These are phyloP conservation scores for Yarrowia alimentaria DNA, from an alignment of 805 yeast genomes.

Conservation along the genomic window DNA sequence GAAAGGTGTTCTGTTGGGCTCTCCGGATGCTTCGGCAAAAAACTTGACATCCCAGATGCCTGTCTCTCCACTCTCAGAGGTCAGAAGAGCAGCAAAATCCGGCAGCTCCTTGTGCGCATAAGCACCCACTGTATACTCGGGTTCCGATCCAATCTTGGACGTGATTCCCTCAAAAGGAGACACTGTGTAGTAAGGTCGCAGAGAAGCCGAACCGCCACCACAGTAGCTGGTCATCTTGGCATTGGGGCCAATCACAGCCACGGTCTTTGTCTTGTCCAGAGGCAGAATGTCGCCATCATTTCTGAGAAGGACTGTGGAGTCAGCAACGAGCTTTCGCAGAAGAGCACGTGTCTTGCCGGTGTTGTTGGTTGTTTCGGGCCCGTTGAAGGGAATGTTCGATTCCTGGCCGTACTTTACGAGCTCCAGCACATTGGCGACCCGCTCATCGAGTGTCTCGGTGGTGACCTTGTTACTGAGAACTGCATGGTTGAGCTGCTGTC, in stretches of 20 bases:
- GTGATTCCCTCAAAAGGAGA: constrained; percentile 11
- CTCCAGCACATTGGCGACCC: constrained; percentile 49
- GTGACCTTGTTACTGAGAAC: constrained; percentile 46
- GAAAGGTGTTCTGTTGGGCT: constrained; percentile 26
- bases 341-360: constrained; percentile 48
- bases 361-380: constrained; percentile 45
- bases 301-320: constrained; percentile 56
- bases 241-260: constrained; percentile 60
- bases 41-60: constrained; percentile 28
- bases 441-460: constrained; percentile 46
- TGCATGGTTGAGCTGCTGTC: constrained; percentile 45
- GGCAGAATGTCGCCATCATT: constrained; percentile 53
- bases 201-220: constrained; percentile 65
- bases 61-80: constrained; percentile 25
- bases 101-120: constrained; percentile 41
- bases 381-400: constrained; percentile 46
- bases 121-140: constrained; percentile 3
- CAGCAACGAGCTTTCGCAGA: constrained; percentile 49
- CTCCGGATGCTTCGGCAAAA: constrained; percentile 24
- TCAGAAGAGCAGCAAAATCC: constrained; percentile 36
- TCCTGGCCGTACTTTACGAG: constrained; percentile 47
- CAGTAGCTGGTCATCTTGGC: constrained; percentile 51
- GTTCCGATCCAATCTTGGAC: background rate
- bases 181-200: constrained; percentile 49
- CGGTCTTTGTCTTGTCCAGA: constrained; percentile 43